Evolutionary conservation across 345 rosid species (phyloP), one percentile per base, ranked within the genome.

Genomic region (Balakata baccata): DNA sequence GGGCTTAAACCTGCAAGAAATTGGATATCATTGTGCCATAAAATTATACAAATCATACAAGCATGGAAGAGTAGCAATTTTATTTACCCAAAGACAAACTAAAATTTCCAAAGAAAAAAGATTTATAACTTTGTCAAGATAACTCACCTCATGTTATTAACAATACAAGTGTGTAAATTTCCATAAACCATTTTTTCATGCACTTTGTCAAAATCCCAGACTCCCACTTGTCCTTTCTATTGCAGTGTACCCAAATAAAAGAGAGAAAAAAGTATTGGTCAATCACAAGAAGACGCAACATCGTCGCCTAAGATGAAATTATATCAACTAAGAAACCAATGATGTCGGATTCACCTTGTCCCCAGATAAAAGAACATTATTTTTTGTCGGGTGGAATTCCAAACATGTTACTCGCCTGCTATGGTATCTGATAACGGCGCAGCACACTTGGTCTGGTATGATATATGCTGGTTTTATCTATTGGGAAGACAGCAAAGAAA

Each of bases 221-320:
- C 86, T 85, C 99, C 98, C 75, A 95, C 83, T 87, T 92, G 97
- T 70, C 99, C 99, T 90, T 95, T 92, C 99, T 95, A 78, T 87
- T 43, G 72, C 49, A 82, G 64, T 6, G 60, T 80, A 56, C 74
- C 47, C 9, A 76, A 71, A 64, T 38, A 64, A 17, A 20, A 66
- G 22, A 45, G 20, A 16, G 22, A 20, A 41, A 8, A 0, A 41
- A 29, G 65, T 14, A 38, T 7, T 13, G 11, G 49, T 60, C 68
- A 78, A 64, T 69, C 61, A 51, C 20, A 29, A 61, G 29, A 74
- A 66, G 47, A 39, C 6, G 12, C 17, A 18, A 62, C 34, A 71
- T n/a, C 23, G 46, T 67, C 11, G 20, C 17, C 20, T 9, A 68
- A 52, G 57, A 13, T 34, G 17, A 70, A 17, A 70, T 53, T 20